phyloP scores from a whole-genome alignment of 1,284 basidiomycete species.

The Phellopilus nigrolimitatus region DNA sequence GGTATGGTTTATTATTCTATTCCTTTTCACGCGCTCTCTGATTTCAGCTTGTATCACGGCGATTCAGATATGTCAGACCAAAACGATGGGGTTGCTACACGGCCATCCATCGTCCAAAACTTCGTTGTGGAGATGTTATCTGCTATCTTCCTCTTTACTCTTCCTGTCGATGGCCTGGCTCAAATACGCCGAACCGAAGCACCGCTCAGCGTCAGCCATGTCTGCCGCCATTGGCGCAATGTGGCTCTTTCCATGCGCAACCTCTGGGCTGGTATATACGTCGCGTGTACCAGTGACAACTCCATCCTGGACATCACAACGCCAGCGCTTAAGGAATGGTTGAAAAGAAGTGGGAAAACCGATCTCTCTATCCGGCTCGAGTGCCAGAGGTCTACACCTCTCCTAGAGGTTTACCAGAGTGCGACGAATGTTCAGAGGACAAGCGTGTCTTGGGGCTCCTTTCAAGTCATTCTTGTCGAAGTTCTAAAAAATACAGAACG shows the following conservation, averaged over 20 bases:
- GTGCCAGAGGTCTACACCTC: not conserved
- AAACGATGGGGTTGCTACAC: not conserved
- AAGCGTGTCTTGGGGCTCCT: not conserved
- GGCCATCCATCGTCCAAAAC: not conserved
- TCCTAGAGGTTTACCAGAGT: too few relatives aligned
- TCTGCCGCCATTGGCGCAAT: conserved; percentile 1
- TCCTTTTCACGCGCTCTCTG: too few relatives aligned
- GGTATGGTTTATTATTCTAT: too few relatives aligned
- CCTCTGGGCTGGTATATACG: not conserved
- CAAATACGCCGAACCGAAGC: not conserved
- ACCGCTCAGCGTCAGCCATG: conserved; percentile 1
- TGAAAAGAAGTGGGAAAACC: not conserved
- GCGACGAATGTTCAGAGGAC: not conserved
- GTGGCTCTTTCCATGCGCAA: not conserved
- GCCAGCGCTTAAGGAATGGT: not conserved
- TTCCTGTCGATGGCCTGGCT: not conserved
- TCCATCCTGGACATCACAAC: not conserved
- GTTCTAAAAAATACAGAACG: not conserved
- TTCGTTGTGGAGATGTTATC: not conserved
- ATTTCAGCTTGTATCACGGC: too few relatives aligned
- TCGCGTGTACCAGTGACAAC: not conserved
- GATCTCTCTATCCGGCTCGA: not conserved
- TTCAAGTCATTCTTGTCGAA: not conserved
- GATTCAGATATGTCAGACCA: not conserved
- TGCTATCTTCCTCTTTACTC: not conserved